Evolutionary conservation across 305 asterid genomes (phyloP).

Genomic region (Fraxinus baroniana): DNA sequence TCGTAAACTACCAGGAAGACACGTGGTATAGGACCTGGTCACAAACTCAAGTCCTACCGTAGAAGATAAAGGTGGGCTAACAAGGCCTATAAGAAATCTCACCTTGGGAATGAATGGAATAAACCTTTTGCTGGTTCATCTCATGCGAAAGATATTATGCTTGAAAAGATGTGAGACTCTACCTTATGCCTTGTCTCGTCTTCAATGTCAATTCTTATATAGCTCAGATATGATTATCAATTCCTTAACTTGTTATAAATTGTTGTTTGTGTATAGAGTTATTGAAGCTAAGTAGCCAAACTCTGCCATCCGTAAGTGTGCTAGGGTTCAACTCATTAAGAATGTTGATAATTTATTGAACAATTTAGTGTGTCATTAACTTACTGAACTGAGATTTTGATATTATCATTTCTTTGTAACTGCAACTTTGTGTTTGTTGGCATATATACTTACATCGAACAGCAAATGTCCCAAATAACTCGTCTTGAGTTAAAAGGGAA

Average conservation of each 20-base stretch:
- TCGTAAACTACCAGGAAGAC: conserved; percentile 39
- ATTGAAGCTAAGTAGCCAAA: conserved; percentile 71
- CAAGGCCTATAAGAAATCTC: conserved; percentile 61
- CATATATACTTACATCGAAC: not conserved
- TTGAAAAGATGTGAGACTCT: conserved; percentile 60
- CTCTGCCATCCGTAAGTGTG: conserved; percentile 69
- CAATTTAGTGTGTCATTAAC: conserved; percentile 8
- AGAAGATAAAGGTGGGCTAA: conserved; percentile 58
- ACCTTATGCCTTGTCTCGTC: not conserved
- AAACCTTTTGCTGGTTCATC: conserved; percentile 82
- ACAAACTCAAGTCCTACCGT: conserved; percentile 63
- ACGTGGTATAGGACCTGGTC: conserved; percentile 71
- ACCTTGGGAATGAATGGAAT: conserved; percentile 74
- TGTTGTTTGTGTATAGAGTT: conserved; percentile 35
- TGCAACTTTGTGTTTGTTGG: not conserved
- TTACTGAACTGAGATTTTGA: not conserved
- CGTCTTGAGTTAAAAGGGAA: too few species aligned
- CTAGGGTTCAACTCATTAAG: conserved; percentile 61
- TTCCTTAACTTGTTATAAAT: not conserved
- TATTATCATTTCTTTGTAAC: not conserved
- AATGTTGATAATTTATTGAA: conserved; percentile 27
- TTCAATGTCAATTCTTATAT: not conserved
- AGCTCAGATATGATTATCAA: not conserved
- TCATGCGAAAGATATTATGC: conserved; percentile 75
- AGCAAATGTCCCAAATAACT: not conserved